Evolutionary conservation across 495 filamentous ascomycete species (phyloP), one percentile per base, ranked within the genome.

Genomic region (Copromyces sp.): DNA sequence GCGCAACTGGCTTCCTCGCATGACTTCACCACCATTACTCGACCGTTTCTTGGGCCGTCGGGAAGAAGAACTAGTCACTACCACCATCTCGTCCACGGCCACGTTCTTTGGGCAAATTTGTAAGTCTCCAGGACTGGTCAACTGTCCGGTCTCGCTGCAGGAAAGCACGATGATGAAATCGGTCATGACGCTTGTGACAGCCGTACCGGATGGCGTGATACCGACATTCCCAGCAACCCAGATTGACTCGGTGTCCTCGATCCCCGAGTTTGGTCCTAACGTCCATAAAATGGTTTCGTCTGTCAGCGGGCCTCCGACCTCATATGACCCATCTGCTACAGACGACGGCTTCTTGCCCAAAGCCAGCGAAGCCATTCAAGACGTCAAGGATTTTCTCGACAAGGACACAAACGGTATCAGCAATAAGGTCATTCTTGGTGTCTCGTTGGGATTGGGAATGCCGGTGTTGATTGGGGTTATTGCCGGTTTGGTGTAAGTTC

Each of bases 101-200:
- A 77, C 78, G 0, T 83, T 81, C 70, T 84, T 82, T 0, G 85
- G 78, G 37, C 73, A 79, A 24, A 73, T 70, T 20, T 88, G 85
- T 72, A 39, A 78, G 9, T 80, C 80, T 14, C 74, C 81, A 0
- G 83, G 82, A 17, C 47, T 85, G 12, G 70, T 83, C 69, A 82
- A 84, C 75, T 88, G 86, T 72, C 86, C 86, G 1, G 79, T 69
- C 14, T 83, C 82, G 4, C 76, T 83, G 20, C 86, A 86, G 69
- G 80, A 75, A 14, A 84, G 84, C 3, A 76, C 77, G 0, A 80
- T 77, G 11, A 73, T 77, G 3, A 80, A 77, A 12, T 78, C 78
- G 2, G 78, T 76, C 3, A 73, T 77, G 14, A 83, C 83, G 0
- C 72, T 76, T 16, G 71, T 83, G 11, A 81, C 81, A 3, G 73